These are phyloP conservation scores for Acidiella bohemica DNA, from an alignment of 495 filamentous ascomycete species.

Conservation along the genomic window DNA sequence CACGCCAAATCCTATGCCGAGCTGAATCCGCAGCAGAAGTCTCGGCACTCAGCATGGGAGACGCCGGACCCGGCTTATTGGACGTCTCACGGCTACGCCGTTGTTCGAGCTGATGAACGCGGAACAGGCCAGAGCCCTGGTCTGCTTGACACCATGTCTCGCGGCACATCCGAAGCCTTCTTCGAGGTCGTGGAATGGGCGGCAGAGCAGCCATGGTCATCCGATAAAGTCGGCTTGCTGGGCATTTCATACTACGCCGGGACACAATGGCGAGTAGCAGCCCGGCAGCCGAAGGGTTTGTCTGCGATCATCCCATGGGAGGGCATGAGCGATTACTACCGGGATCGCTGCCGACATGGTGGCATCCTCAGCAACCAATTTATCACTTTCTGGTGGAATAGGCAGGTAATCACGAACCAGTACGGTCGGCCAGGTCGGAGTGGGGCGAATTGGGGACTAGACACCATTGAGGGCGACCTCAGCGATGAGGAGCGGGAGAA, in stretches of 20 bases:
- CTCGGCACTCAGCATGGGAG: slow-evolving; percentile 44
- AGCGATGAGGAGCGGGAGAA: slow-evolving; percentile 36
- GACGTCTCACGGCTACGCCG: slow-evolving; percentile 46
- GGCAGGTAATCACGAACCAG: slow-evolving; percentile 50
- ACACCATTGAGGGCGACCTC: slow-evolving; percentile 48
- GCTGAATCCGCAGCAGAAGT: slow-evolving; percentile 35
- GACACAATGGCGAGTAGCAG: slow-evolving; percentile 51
- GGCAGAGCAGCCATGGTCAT: slow-evolving; percentile 46
- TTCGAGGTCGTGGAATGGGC: slow-evolving; percentile 53
- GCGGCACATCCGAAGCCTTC: slow-evolving; percentile 44
- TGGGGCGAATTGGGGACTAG: slow-evolving; percentile 33
- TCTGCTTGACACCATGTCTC: slow-evolving; percentile 46
- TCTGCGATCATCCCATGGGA: slow-evolving; percentile 52
- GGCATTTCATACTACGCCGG: slow-evolving; percentile 53
- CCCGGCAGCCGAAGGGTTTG: slow-evolving; percentile 44
- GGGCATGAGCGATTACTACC: slow-evolving; percentile 56
- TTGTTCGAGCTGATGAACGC: slow-evolving; percentile 47
- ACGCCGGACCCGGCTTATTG: slow-evolving; percentile 51
- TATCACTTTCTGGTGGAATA: slow-evolving; percentile 52
- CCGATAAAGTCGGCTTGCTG: slow-evolving; percentile 47
- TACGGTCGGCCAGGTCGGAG: slow-evolving; percentile 39
- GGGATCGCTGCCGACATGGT: slow-evolving; percentile 49
- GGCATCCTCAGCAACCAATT: slow-evolving; percentile 52
- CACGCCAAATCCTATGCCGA: slow-evolving; percentile 34
- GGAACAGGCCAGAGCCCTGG: slow-evolving; percentile 47